These are phyloP conservation scores for Trichoderma polysporum DNA, from an alignment of 2,329 filamentous ascomycete genomes.

Conservation along the genomic window DNA sequence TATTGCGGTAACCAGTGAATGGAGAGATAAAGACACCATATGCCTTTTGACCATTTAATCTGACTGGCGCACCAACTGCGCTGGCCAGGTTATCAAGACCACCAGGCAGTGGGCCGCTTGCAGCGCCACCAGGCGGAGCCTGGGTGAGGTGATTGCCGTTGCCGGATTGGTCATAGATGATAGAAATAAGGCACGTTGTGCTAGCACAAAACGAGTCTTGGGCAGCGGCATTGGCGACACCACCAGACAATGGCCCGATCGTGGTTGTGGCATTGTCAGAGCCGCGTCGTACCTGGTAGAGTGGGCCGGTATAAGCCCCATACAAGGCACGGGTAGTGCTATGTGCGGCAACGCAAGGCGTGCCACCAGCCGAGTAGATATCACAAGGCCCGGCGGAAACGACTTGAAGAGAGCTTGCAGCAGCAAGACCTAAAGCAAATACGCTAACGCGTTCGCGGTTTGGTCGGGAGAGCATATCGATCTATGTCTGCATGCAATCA, in stretches of 20 bases:
- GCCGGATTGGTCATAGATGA: slow-evolving; percentile 11
- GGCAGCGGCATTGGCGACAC: background rate
- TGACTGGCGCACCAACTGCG: slow-evolving; percentile 1
- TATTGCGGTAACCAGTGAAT: slow-evolving; percentile 5
- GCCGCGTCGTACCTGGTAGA: slow-evolving; percentile 5
- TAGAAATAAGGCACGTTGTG: slow-evolving; percentile 2
- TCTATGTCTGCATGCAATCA: no score
- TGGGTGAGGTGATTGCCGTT: slow-evolving; percentile 7
- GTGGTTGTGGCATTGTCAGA: background rate
- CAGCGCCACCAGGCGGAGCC: background rate
- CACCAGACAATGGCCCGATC: background rate
- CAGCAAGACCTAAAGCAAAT: background rate
- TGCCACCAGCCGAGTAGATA: slow-evolving; percentile 1
- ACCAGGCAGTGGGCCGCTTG: background rate
- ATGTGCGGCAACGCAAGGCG: slow-evolving; percentile 5
- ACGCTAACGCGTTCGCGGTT: background rate
- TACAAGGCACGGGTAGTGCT: slow-evolving; percentile 6
- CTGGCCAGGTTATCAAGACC: slow-evolving; percentile 1
- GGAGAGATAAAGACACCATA: slow-evolving; percentile 5
- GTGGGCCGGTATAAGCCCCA: background rate
- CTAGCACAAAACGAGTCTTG: slow-evolving; percentile 2
- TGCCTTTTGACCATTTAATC: slow-evolving; percentile 1
- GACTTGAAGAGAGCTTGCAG: background rate
- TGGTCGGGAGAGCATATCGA: background rate
- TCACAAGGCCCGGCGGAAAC: background rate